Percentiles rank a stretch among this genome's conserved stretches.
These are phyloP conservation scores for Moesziomyces parantarcticus DNA, from an alignment of 1,284 basidiomycete genomes.

Conservation along the genomic window DNA sequence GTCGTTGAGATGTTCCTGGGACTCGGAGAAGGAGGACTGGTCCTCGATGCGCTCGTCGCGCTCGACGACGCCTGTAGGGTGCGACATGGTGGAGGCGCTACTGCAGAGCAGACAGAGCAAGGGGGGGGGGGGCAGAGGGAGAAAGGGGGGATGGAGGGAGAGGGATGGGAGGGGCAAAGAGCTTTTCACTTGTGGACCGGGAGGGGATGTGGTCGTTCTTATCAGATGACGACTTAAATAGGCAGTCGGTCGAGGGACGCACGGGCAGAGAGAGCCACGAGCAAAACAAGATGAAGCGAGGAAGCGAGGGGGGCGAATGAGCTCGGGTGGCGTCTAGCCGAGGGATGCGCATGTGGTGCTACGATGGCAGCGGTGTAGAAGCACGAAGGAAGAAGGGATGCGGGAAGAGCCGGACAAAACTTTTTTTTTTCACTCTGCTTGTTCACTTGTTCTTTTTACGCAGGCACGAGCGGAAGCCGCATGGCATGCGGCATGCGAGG, in stretches of 20 bases:
- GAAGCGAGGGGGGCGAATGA: too few relatives aligned
- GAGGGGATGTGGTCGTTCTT: too few relatives aligned
- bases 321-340: too few relatives aligned
- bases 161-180: background rate
- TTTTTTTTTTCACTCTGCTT: background rate
- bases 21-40: slow-evolving; percentile 9
- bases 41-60: slow-evolving; percentile 4
- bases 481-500: slow-evolving; percentile 3
- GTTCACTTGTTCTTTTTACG: slow-evolving; percentile 6
- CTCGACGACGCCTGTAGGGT: slow-evolving; percentile 21
- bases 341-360: too few relatives aligned
- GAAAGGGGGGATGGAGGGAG: background rate
- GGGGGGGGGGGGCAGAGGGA: background rate
- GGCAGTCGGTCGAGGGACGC: too few relatives aligned
- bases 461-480: slow-evolving; percentile 15
- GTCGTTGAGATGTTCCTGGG: slow-evolving; percentile 12
- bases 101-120: background rate
- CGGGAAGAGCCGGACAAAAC: slow-evolving; percentile 1
- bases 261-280: too few relatives aligned
- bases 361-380: background rate
- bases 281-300: too few relatives aligned
- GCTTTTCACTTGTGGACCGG: too few relatives aligned
- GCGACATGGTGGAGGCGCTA: slow-evolving; percentile 23
- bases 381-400: slow-evolving; percentile 3
- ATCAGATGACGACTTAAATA: too few relatives aligned